Conservation (phyloP, 352 stramenopile species). For the Globisporangium perplexum region DNA sequence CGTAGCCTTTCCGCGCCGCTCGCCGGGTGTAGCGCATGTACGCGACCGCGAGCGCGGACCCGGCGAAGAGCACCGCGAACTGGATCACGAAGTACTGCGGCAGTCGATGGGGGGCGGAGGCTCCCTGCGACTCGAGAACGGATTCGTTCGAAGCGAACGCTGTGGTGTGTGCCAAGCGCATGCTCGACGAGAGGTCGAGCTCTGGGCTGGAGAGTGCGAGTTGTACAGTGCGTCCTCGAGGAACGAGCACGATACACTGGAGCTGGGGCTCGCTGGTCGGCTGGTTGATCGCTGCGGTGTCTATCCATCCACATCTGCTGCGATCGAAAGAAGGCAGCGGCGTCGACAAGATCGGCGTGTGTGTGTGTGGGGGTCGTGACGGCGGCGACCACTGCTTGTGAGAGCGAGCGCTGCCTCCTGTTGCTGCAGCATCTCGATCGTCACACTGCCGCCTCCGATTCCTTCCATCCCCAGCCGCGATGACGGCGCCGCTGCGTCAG, state of each 20-base stretch:
- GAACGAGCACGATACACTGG: not conserved
- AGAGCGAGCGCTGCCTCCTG: too few relatives aligned
- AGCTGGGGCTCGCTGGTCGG: not conserved
- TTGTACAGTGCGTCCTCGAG: not conserved
- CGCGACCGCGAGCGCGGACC: conserved; percentile 5
- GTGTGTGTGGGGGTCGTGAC: too few relatives aligned
- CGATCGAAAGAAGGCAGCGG: not conserved
- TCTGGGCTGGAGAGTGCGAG: not conserved
- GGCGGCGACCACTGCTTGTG: too few relatives aligned
- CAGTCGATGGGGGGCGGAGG: not conserved
- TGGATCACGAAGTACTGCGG: not conserved
- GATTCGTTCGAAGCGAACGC: not conserved
- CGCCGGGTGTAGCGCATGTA: conserved; percentile 57
- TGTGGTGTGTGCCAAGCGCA: not conserved
- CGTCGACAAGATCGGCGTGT: not conserved
- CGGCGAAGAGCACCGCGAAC: not conserved
- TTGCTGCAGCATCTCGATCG: too few relatives aligned
- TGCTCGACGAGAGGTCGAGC: not conserved
- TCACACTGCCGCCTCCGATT: too few relatives aligned
- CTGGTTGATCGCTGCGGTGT: not conserved
- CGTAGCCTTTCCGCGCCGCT: conserved; percentile 39
- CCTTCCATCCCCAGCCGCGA: too few relatives aligned
- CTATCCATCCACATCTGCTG: not conserved
- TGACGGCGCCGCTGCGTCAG: too few relatives aligned
- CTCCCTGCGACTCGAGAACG: not conserved